Evolutionary conservation across 352 stramenopile species (phyloP).

Genomic region (Detonula confervacea): DNA sequence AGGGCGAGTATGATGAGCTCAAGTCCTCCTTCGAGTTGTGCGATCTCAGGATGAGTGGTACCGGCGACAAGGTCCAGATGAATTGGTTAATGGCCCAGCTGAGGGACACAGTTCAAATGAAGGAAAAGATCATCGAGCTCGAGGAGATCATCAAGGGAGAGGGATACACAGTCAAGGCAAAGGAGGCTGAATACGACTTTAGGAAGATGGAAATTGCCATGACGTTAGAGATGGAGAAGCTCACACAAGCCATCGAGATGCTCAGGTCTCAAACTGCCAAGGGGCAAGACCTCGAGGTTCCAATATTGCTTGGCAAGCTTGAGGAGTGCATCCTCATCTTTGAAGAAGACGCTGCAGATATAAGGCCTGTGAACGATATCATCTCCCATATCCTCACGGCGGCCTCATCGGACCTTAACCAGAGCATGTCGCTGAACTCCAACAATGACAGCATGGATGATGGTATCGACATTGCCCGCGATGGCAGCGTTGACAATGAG

Average conservation of each 20-base stretch:
- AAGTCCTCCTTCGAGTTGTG: slow-evolving; percentile 29
- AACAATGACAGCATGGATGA: too few species aligned
- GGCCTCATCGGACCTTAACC: neutral
- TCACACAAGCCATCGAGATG: slow-evolving; percentile 32
- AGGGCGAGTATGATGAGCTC: slow-evolving; percentile 21
- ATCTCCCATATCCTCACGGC: neutral
- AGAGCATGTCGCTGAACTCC: neutral
- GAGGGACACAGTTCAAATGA: slow-evolving; percentile 40
- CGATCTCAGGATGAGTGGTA: slow-evolving; percentile 26
- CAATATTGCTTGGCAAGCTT: slow-evolving; percentile 34
- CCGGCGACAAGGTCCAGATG: slow-evolving; percentile 45
- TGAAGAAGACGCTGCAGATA: neutral
- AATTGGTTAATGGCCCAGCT: slow-evolving; percentile 40
- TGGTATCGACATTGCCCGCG: too few species aligned
- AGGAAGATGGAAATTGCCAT: slow-evolving; percentile 29
- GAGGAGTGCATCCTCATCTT: slow-evolving; percentile 35
- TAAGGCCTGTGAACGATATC: neutral
- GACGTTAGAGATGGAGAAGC: slow-evolving; percentile 25
- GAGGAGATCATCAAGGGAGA: slow-evolving; percentile 39
- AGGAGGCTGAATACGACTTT: slow-evolving; percentile 29
- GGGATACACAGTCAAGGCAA: slow-evolving; percentile 32
- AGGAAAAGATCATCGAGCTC: slow-evolving; percentile 42
- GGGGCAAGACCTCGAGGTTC: slow-evolving; percentile 50
- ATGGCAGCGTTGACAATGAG: neutral
- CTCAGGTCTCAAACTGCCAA: slow-evolving; percentile 34